Conservation (phyloP, 2,329 filamentous ascomycete species). For the Cytospora mali region DNA sequence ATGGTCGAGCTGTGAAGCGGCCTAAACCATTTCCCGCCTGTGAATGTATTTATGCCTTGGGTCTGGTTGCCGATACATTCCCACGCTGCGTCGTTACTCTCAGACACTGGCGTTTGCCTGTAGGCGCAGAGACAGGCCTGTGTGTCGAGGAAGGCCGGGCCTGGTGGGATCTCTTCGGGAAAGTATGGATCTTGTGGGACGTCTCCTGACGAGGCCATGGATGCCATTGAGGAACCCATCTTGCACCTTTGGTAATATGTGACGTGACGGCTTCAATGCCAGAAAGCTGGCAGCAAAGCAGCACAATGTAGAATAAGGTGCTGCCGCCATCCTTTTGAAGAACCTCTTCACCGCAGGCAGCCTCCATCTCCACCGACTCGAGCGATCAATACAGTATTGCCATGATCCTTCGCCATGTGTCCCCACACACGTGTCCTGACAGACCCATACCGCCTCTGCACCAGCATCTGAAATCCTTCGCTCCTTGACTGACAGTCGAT, state of each 20-base stretch:
- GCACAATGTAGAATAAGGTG: background rate
- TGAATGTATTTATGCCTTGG: slow-evolving; percentile 40
- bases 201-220: background rate
- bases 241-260: background rate
- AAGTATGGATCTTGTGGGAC: slow-evolving; percentile 42
- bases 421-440: background rate
- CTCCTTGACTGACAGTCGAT: too few relatives aligned
- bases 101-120: slow-evolving; percentile 31
- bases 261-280: background rate
- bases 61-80: slow-evolving; percentile 50
- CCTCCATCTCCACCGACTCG: background rate
- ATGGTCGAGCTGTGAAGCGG: slow-evolving; percentile 33
- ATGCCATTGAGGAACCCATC: slow-evolving; percentile 1
- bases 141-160: slow-evolving; percentile 45
- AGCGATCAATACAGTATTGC: background rate
- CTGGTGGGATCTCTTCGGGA: slow-evolving; percentile 35
- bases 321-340: background rate
- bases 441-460: background rate
- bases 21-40: slow-evolving; percentile 47
- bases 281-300: background rate
- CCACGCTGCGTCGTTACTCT: slow-evolving; percentile 38
- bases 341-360: background rate
- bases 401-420: background rate
- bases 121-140: slow-evolving; percentile 45
- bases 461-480: background rate